These are phyloP conservation scores for Chlamydomonas schloesseri DNA, from an alignment of 139 green algal species.

Conservation along the genomic window DNA sequence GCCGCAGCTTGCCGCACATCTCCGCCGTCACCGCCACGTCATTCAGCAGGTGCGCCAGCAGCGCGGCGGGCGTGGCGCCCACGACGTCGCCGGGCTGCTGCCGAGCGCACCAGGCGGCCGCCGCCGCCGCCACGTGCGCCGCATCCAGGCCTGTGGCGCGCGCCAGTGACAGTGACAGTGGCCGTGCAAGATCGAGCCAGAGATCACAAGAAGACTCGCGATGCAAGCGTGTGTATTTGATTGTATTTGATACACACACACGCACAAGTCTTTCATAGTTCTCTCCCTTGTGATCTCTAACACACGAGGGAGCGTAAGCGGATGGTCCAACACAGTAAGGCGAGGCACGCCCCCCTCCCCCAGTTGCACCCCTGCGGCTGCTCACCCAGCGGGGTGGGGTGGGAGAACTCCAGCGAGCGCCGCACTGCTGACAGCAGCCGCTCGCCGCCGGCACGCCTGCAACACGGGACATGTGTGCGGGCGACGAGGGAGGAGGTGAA, in stretches of 20 bases:
- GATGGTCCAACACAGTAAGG: too few relatives aligned
- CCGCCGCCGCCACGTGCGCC: slow-evolving; percentile 33
- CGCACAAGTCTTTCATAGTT: too few relatives aligned
- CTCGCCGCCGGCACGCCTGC: background rate
- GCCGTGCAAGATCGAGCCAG: too few relatives aligned
- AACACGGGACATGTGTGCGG: too few relatives aligned
- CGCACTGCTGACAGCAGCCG: slow-evolving; percentile 12
- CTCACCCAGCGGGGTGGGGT: slow-evolving; percentile 32
- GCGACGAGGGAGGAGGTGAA: background rate
- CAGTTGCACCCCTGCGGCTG: too few relatives aligned
- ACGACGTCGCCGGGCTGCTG: background rate
- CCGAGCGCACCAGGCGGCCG: slow-evolving; percentile 9
- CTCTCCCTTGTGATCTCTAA: too few relatives aligned
- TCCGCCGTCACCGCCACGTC: slow-evolving; percentile 32
- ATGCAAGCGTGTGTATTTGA: too few relatives aligned
- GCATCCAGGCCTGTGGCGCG: slow-evolving; percentile 3
- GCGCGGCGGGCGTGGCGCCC: slow-evolving; percentile 1
- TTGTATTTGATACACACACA: too few relatives aligned
- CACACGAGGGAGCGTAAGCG: too few relatives aligned
- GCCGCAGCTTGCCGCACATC: slow-evolving; percentile 31
- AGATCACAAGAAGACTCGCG: too few relatives aligned
- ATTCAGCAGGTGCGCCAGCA: slow-evolving; percentile 13
- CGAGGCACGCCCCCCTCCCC: too few relatives aligned
- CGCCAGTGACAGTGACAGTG: too few relatives aligned
- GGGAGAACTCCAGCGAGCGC: slow-evolving; percentile 1